Percentiles rank a stretch among this genome's conserved stretches.
Conservation (phyloP, 2,329 filamentous ascomycete species). For the Penicillium frequentans region DNA sequence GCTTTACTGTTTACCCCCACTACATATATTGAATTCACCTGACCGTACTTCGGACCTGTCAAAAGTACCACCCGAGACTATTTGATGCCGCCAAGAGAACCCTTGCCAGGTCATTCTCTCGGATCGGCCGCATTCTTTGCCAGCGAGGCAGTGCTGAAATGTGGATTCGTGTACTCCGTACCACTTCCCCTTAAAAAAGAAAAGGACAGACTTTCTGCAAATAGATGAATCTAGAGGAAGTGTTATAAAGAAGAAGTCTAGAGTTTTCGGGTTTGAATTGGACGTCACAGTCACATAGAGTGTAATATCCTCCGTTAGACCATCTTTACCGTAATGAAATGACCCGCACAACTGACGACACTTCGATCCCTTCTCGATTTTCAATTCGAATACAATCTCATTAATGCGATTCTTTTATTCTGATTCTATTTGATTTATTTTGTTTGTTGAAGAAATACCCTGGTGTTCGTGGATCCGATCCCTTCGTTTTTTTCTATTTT, state of each 20-base stretch:
- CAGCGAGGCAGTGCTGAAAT: conserved; percentile 16
- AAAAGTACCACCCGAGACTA: background rate
- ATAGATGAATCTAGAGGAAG: background rate
- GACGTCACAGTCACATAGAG: background rate
- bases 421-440: background rate
- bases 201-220: background rate
- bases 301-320: background rate
- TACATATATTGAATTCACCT: background rate
- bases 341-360: conserved; percentile 15
- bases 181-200: background rate
- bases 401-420: background rate
- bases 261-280: background rate
- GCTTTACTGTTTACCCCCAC: background rate
- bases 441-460: background rate
- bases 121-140: conserved; percentile 20
- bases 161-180: conserved; percentile 6
- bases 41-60: background rate
- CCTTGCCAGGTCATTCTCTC: conserved; percentile 18
- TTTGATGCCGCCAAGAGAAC: conserved; percentile 13
- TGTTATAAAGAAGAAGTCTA: background rate
- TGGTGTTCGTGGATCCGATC: conserved; percentile 18
- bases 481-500: background rate
- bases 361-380: background rate
- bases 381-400: background rate
- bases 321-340: conserved; percentile 11